Base-by-base conservation (phyloP, 2,329 filamentous ascomycete species). In the Simplicillium sp. region DNA sequence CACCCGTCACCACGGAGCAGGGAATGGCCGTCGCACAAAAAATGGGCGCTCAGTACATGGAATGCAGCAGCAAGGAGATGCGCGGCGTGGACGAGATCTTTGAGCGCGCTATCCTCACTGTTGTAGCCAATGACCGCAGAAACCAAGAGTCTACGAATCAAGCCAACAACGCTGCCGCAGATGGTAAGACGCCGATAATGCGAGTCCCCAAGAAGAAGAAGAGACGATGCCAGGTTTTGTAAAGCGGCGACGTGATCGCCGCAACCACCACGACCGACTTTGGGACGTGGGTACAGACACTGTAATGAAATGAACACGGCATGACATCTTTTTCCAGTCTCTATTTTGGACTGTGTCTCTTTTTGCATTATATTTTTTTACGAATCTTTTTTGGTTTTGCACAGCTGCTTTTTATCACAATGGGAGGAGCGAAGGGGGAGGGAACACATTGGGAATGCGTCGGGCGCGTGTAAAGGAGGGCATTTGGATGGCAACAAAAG, bases 11-110 rank as follows among this genome's bases (percentile, higher is more conserved):
- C 1, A 80, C 81, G 38, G 86, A 94, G 54, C 90, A 98, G 65
- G 92, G 90, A 48, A 77, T 84, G 58, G 75, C 79, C 8, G 89
- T 98, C 18, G 89, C 92, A 42, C 77, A 82, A 56, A 92, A 90
- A 67, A 98, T 98, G 92, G 81, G 82, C 48, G 92, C 92, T 11
- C 75, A 82, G 56, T 98, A 98, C 68, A 90, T 95, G 77, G 92
- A 98, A 68, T 98, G 92, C 74, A 95, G 88, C 60, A 94, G 87
- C 65, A 97, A 97, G 67, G 92, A 96, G 66, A 92, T 94, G 83
- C 80, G 75, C 40, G 92, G 92, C 42, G 90, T 98, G 36, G 87
- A 97, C 60, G 90, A 97, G 56, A 92, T 97, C 57, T 98, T 98
- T 64, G 84, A 94, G 61, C 74, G 80, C 46, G 92, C 92, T 42